phyloP scores from a whole-genome alignment of 1,139 yeast genomes.

The Saccharomycopsis hybrid region DNA sequence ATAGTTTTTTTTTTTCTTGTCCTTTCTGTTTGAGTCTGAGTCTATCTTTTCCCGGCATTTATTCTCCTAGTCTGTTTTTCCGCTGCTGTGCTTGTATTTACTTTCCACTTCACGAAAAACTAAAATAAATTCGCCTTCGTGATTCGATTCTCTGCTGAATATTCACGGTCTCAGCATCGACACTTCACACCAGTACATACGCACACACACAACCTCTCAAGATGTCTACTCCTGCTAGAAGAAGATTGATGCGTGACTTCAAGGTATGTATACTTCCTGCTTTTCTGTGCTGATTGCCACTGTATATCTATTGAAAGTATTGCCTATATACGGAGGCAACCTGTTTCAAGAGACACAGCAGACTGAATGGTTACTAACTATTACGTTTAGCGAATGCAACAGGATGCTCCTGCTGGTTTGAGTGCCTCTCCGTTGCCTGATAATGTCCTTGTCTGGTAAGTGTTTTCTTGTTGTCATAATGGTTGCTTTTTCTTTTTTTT shows the following conservation, averaged over 20 bases:
- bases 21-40: no score
- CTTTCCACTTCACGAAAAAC: no score
- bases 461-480: slow-evolving; percentile 9
- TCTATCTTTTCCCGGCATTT: no score
- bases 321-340: not conserved
- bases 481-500: no score
- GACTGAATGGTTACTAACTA: not conserved
- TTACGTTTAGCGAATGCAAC: slow-evolving; percentile 74
- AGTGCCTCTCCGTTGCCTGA: slow-evolving; percentile 97
- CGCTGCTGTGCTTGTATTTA: no score
- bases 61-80: no score
- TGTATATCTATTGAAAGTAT: not conserved
- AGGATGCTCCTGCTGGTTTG: slow-evolving; percentile 97
- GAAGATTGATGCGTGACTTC: slow-evolving; percentile 97
- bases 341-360: no score
- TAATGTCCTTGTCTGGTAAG: slow-evolving; percentile 85
- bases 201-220: slow-evolving; percentile 1
- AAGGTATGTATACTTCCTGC: slow-evolving; percentile 44
- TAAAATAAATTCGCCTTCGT: no score
- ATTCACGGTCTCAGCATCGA: no score
- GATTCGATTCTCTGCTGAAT: no score
- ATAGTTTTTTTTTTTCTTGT: no score
- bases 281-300: not conserved
- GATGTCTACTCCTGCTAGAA: slow-evolving; percentile 97
- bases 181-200: no score